Base-by-base conservation (phyloP, 192 early-diverging fungal species). In the Coemansia erecta region DNA sequence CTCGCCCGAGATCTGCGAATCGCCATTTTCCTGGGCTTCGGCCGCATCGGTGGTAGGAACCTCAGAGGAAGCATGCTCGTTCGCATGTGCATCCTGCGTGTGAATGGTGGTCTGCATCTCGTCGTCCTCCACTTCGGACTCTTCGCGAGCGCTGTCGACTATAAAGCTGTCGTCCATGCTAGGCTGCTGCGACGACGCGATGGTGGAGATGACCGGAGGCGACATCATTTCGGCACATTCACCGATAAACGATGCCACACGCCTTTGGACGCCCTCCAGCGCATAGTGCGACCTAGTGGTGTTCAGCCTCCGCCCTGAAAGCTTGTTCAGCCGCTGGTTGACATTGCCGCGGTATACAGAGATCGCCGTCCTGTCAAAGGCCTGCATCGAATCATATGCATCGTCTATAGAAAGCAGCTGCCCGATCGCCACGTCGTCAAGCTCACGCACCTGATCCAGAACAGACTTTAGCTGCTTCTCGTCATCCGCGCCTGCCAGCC, bases 381-480 rank as follows among this genome's bases (percentile, higher is more conserved):
- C 3, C 13, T 28, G 15, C 45, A 21, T 21, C 10, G 12, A 40
- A n/a, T 15, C 17, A 8, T 3, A 2, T 11, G 43, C 33, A 8
- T 17, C n/a, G 10, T 45, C 47, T 1, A 66, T 53, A 0, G 40
- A 33, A 35, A 77, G 61, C 47, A 77, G 54, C 35, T 55, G 40
- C 14, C 35, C 50, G 14, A 72, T 64, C 3, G 39, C 43, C 17
- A 18, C 66, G 9, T 60, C 50, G 59, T 50, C 37, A 13, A 60
- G 21, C n/a, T 22, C 48, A 18, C 69, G 68, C 55, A 49, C 65
- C 15, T 59, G 51, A 4, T 54, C 53, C 8, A 78, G 61, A 42
- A 64, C 61, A n/a, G 21, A 24, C 54, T 72, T 69, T 49, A 78
- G 46, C 13, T 68, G 61, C n/a, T 17, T 19, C 69, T 78, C 75